phyloP scores from a whole-genome alignment of 2,329 filamentous ascomycete genomes.

The Cryoendolithus antarcticus region DNA sequence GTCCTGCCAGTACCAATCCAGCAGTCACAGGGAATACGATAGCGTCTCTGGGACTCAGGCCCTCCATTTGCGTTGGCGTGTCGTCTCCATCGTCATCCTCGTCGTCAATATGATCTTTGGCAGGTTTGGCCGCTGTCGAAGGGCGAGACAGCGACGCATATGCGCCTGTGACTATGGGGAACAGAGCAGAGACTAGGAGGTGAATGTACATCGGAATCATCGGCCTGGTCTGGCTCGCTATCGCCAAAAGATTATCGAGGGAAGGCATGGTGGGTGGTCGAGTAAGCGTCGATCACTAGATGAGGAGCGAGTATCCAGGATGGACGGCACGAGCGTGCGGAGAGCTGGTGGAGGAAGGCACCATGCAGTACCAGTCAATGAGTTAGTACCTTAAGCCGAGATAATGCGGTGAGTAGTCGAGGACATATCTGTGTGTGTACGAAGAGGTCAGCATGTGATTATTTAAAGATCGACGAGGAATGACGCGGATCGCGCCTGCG shows the following conservation, averaged over 20 bases:
- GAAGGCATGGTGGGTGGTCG: background rate
- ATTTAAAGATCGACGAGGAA: too few species aligned
- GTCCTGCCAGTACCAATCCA: constrained; percentile 54
- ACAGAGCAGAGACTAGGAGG: constrained; percentile 56
- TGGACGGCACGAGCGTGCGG: too few species aligned
- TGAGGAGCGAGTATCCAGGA: too few species aligned
- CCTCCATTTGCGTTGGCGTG: constrained; percentile 48
- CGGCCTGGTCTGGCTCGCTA: constrained; percentile 1
- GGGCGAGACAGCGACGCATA: constrained; percentile 78
- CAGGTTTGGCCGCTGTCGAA: constrained; percentile 59
- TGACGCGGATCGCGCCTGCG: too few species aligned
- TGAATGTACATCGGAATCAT: constrained; percentile 40
- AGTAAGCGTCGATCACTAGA: too few species aligned
- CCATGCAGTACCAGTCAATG: too few species aligned
- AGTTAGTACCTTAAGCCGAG: too few species aligned
- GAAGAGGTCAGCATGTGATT: too few species aligned
- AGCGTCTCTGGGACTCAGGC: constrained; percentile 64
- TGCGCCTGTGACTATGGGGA: constrained; percentile 72
- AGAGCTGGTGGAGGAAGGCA: too few species aligned
- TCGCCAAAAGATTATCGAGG: constrained; percentile 1
- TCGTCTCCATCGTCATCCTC: constrained; percentile 44
- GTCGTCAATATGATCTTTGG: constrained; percentile 35
- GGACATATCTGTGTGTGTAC: too few species aligned
- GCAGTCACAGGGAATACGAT: constrained; percentile 74
- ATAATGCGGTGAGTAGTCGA: too few species aligned